Conservation (phyloP, 2,329 filamentous ascomycete species). For the Aureobasidium uvarum region DNA sequence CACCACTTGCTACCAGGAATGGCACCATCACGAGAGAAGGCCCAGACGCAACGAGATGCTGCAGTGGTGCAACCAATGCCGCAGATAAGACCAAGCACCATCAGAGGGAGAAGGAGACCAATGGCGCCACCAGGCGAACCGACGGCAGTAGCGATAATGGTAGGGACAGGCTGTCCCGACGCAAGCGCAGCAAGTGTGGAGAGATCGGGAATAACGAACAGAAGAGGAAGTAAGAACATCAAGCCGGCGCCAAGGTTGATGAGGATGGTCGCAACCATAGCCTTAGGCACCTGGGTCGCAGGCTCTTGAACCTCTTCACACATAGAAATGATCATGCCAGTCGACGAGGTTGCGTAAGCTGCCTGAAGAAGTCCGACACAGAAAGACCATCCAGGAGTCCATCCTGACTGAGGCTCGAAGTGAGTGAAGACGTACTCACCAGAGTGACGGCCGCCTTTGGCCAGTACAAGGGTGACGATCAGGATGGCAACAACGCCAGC, state of each 20-base stretch:
- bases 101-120: conserved; percentile 61
- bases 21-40: conserved; percentile 68
- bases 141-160: conserved; percentile 62
- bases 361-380: conserved; percentile 69
- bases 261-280: conserved; percentile 65
- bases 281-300: conserved; percentile 66
- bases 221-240: conserved; percentile 65
- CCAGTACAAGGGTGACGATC: conserved; percentile 62
- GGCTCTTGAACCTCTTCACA: conserved; percentile 69
- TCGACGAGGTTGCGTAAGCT: conserved; percentile 71
- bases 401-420: conserved; percentile 67
- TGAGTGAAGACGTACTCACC: conserved; percentile 65
- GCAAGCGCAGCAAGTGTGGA: conserved; percentile 49
- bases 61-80: conserved; percentile 69
- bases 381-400: conserved; percentile 68
- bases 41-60: conserved; percentile 65
- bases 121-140: conserved; percentile 61
- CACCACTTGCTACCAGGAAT: conserved; percentile 62
- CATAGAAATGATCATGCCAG: conserved; percentile 78
- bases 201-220: conserved; percentile 67
- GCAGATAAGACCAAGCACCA: conserved; percentile 65
- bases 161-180: conserved; percentile 61
- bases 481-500: conserved; percentile 65
- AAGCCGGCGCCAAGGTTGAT: conserved; percentile 67
- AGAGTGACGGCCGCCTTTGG: conserved; percentile 64